A percentile compares a stretch with the other conserved stretches of the same genome.
Conservation (phyloP, 192 early-diverging fungal genomes). For the Pilaira anomala region DNA sequence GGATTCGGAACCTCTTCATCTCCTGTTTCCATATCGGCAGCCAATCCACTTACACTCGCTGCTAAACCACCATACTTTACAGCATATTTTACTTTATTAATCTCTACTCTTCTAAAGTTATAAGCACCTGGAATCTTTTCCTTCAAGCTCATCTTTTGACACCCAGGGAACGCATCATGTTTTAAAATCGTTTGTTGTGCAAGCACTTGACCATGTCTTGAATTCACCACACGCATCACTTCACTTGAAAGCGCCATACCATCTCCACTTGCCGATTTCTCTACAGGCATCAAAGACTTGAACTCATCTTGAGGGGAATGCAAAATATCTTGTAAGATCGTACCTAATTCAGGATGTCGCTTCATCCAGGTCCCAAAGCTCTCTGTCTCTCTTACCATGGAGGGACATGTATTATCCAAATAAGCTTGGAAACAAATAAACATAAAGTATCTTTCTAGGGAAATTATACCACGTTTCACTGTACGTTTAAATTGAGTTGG, state of each 20-base stretch:
- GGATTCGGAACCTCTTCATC: conserved; percentile 10
- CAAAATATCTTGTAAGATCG: conserved; percentile 43
- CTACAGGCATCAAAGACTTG: conserved; percentile 42
- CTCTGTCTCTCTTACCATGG: conserved; percentile 28
- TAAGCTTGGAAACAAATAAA: conserved; percentile 60
- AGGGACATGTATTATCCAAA: conserved; percentile 37
- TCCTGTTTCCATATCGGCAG: conserved; percentile 23
- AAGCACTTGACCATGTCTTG: conserved; percentile 51
- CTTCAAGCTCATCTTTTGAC: conserved; percentile 52
- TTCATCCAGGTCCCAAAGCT: conserved; percentile 54
- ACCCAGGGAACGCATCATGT: conserved; percentile 62
- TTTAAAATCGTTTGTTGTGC: conserved; percentile 58
- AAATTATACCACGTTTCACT: conserved; percentile 30
- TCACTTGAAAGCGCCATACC: conserved; percentile 57
- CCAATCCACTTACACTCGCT: conserved; percentile 14
- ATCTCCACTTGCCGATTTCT: conserved; percentile 45
- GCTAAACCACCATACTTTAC: conserved; percentile 15
- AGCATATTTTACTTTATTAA: conserved; percentile 22
- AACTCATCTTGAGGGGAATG: conserved; percentile 29
- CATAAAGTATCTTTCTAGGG: conserved; percentile 51
- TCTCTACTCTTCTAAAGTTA: conserved; percentile 52
- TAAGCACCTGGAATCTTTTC: conserved; percentile 62
- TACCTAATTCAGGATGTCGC: conserved; percentile 54
- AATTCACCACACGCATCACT: conserved; percentile 52
- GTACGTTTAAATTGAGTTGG: conserved; percentile 9